Base-by-base conservation (phyloP, 306 rosid species). In the Glycine soja region DNA sequence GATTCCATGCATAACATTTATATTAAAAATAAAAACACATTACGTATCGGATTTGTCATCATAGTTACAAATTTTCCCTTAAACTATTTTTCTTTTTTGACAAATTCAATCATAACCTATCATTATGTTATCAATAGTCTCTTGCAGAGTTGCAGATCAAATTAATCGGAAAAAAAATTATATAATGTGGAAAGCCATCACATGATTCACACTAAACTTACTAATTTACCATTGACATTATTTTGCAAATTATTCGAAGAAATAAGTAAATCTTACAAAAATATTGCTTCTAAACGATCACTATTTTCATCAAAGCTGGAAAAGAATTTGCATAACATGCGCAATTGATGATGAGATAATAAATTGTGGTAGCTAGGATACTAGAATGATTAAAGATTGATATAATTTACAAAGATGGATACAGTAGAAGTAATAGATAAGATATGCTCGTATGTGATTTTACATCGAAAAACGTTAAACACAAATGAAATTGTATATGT, bases 51-150 rank as follows among this genome's bases (percentile, higher is more conserved):
- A 48, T 34, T 48, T 48, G 18, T 76, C 62, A 14, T 7, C 72
- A n/a, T 15, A 19, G 16, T 24, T 47, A 14, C 50, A 8, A 16
- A 10, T 63, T 34, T 34, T 0, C 6, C 32, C 3, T 43, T 59
- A 24, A 11, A 47, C 47, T 75, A 12, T 0, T 7, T 3, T 64
- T 13, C 30, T 24, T 24, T 24, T 24, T 24, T 24, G 30, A 24
- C 30, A 24, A 24, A 24, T 0, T 24, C 30, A 24, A 24, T 24
- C 30, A 24, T 24, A 24, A 11, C 4, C 48, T 2, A 77, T 64
- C 71, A 76, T 76, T 59, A 45, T 75, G 6, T n/a, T 30, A 76
- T 63, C 38, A 32, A 47, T 46, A 63, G 72, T 63, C 19, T 61
- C 48, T 62, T 5, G 36, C 16, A 52, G 42, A 76, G 36, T 50